Evolutionary conservation across 441 rosid genomes (phyloP), one percentile per base, ranked within the genome.

Genomic region (Heliophila coronopifolia): DNA sequence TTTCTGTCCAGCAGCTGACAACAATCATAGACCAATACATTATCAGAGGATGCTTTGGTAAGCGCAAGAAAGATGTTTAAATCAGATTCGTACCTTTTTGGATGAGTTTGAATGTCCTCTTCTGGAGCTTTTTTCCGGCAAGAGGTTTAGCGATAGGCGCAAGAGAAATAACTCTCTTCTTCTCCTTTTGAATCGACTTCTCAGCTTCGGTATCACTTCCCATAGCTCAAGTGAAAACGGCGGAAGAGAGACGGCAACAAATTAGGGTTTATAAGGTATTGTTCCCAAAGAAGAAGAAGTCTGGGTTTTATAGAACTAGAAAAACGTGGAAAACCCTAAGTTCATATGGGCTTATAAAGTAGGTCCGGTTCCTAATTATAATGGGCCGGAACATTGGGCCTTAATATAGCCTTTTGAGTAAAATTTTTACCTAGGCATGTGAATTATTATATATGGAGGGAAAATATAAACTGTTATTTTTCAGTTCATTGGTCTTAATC

Each of bases 91-190:
- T 58, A 90, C 94, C 93, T 83, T 73, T 75, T 33, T 89, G 83
- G 25, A 92, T 88, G 31, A 92, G 94, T 74, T 92, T 92, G 66
- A 87, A 80, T 5, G 96, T 87, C 27, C 60, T 75, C 50, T 87
- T 92, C 74, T 75, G 79, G 40, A 92, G 94, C 70, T 88, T 92
- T 73, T 92, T 85, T 4, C 97, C 94, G 4, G 97, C 95, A 0
- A 85, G 85, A 9, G 97, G 97, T 53, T 85, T 88, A 12, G 97
- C 92, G 3, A 92, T 92, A 42, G 97, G 98, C 0, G 98, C 78
- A 15, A 92, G 47, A 61, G 81, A 63, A 2, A 73, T 4, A 6
- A 60, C 26, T 65, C 74, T 88, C 81, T 73, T 92, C 71, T 70
- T 75, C 71, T 77, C 89, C 51, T 74, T 74, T 59, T 61, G 77